phyloP scores from a whole-genome alignment of 768 basidiomycete species.

The Fomitopsis pulvina region DNA sequence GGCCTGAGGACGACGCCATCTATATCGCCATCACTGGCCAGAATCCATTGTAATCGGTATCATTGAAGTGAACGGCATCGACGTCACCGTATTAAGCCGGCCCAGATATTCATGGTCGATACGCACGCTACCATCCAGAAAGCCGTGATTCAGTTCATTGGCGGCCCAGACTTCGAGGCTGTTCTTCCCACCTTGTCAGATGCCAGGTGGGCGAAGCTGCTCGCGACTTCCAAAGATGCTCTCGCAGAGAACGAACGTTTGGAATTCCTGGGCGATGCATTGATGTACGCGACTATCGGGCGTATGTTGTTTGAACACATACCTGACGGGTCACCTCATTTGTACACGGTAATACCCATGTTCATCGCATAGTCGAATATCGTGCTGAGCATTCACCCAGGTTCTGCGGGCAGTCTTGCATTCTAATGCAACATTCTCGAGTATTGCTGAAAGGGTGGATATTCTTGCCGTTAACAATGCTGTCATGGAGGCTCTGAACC shows the following conservation, averaged over 20 bases:
- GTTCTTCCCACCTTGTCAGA: conserved; percentile 27
- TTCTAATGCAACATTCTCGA: conserved; percentile 23
- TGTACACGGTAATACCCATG: conserved; percentile 18
- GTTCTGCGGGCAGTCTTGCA: conserved; percentile 17
- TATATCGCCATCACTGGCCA: no score
- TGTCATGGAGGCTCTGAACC: conserved; percentile 18
- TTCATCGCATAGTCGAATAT: neutral
- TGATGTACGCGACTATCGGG: conserved; percentile 38
- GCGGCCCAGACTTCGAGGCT: conserved; percentile 18
- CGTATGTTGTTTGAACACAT: conserved; percentile 29
- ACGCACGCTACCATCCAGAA: conserved; percentile 14
- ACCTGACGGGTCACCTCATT: conserved; percentile 18
- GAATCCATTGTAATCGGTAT: no score
- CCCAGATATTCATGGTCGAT: no score
- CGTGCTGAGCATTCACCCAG: conserved; percentile 22
- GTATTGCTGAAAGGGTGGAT: conserved; percentile 25
- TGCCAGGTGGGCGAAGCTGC: conserved; percentile 22
- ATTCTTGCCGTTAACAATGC: conserved; percentile 18
- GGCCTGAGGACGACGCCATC: no score
- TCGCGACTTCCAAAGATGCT: conserved; percentile 5
- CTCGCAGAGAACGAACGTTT: conserved; percentile 29
- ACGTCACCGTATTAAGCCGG: no score
- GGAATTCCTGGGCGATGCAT: conserved; percentile 42
- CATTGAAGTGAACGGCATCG: no score
- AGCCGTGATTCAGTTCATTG: conserved; percentile 15